Base-by-base conservation (phyloP, 1,139 yeast species). In the Pichia sp. region DNA sequence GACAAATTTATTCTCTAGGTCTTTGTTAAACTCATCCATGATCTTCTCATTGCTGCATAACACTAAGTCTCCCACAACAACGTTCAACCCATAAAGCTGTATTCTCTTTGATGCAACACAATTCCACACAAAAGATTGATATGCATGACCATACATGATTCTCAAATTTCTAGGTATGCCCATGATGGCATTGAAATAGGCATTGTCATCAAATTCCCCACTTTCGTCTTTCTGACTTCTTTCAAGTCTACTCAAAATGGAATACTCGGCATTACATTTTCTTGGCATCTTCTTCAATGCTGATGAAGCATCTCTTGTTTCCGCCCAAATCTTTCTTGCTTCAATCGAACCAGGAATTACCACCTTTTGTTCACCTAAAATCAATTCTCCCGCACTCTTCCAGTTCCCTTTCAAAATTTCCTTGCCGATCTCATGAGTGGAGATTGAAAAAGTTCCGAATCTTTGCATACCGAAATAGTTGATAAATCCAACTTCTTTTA, bases 391-490 rank as follows among this genome's bases (percentile, higher is more conserved):
- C 2, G 95, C 97, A 11, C 76, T 78, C 64, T 85, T 80, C 92
- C 95, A 93, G 55, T 92, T 84, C 45, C 81, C 83, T 53, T 81
- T 77, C 52, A 93, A 74, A 36, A 93, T 75, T 58, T 79, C 79
- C 58, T 81, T 81, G 51, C 99, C 99, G 53, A 90, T 77, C 38
- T 78, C 80, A 70, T 93, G 97, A 0, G 99, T 92, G 1, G 98
- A 89, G 32, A 90, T 77, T 8, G 97, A 87, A 66, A 90, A 93
- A 0, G 99, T 90, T 36, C 99, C 99, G 69, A 93, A 93, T 67
- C 99, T 76, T 74, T 93, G 99, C 95, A 93, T 86, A 23, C 99
- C 99, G 67, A 80, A 93, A 69, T 95, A 93, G 69, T 93, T 93
- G 62, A 93, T 86, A 63, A 89, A 93, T 0, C 99, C 99, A 34